Percentiles rank a stretch among this genome's conserved stretches.
Evolutionary conservation across 768 basidiomycete species (phyloP).

Genomic region (Porphyrellus cyaneotinctus): DNA sequence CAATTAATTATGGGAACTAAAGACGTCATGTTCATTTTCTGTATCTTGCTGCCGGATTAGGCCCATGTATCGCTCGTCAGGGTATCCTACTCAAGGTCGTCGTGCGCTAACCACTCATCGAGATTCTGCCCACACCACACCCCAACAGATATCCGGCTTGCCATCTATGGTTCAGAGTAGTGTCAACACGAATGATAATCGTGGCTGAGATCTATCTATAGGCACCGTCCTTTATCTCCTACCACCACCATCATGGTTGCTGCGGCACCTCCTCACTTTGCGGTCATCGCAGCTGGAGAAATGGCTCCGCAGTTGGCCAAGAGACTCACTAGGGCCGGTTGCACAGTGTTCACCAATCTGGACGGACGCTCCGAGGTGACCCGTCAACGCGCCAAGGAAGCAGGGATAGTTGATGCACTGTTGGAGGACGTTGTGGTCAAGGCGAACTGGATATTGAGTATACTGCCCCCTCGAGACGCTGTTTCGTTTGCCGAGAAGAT

Average conservation of each 20-base stretch:
- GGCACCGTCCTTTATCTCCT: constrained; percentile 3
- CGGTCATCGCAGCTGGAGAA: constrained; percentile 51
- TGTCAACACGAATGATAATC: neutral
- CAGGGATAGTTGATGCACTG: constrained; percentile 45
- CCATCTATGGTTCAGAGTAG: too few relatives aligned
- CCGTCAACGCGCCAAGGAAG: constrained; percentile 44
- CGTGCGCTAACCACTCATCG: constrained; percentile 11
- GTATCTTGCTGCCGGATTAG: constrained; percentile 1
- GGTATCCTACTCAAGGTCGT: constrained; percentile 7
- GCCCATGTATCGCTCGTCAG: constrained; percentile 1
- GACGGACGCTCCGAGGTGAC: constrained; percentile 51
- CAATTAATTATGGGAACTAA: neutral
- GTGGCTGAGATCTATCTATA: constrained; percentile 13
- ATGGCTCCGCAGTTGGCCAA: constrained; percentile 57
- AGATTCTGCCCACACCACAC: constrained; percentile 15
- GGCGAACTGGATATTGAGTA: constrained; percentile 49
- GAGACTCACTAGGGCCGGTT: constrained; percentile 43
- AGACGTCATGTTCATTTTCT: constrained; percentile 4
- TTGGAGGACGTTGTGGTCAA: constrained; percentile 34
- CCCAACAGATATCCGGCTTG: too few relatives aligned
- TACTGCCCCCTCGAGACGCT: constrained; percentile 56
- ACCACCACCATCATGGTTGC: constrained; percentile 15
- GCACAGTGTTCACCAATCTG: constrained; percentile 52
- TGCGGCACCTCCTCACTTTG: constrained; percentile 30
- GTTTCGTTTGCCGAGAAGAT: constrained; percentile 39